These are phyloP conservation scores for Tolypocladium endophyticum DNA, from an alignment of 2,329 filamentous ascomycete genomes.

Conservation along the genomic window DNA sequence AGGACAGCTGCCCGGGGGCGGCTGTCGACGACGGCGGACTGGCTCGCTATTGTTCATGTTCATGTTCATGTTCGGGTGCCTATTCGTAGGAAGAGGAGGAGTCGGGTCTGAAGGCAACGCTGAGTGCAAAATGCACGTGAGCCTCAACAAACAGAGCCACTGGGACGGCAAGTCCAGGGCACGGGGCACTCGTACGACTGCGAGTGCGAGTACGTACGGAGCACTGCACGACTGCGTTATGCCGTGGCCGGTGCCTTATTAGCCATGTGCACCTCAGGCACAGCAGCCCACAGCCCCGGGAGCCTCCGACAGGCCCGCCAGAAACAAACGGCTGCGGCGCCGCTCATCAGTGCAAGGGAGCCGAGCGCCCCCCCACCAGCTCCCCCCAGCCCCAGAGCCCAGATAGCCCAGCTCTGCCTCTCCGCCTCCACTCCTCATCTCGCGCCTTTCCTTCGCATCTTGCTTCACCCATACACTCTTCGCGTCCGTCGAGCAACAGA, in stretches of 20 bases:
- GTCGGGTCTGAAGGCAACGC: not conserved
- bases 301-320: not conserved
- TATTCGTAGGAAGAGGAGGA: not conserved
- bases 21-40: not conserved
- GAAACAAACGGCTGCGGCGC: not conserved
- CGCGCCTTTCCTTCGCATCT: not conserved
- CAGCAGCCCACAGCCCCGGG: not conserved
- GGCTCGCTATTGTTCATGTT: not conserved
- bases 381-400: no score
- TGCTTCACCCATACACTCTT: not conserved
- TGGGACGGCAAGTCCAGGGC: not conserved
- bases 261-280: not conserved
- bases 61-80: not conserved
- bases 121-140: not conserved
- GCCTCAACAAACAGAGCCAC: not conserved
- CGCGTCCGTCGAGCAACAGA: not conserved
- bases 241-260: no score
- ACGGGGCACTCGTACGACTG: not conserved
- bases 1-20: not conserved
- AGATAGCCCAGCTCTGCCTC: not conserved
- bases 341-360: not conserved
- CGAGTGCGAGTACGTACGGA: no score
- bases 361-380: not conserved
- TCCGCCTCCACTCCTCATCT: conserved; percentile 1
- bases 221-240: no score